A percentile compares a stretch with the other conserved stretches of the same genome.
Conservation (phyloP, 179 eudicot species). For the Silene noctiflora region DNA sequence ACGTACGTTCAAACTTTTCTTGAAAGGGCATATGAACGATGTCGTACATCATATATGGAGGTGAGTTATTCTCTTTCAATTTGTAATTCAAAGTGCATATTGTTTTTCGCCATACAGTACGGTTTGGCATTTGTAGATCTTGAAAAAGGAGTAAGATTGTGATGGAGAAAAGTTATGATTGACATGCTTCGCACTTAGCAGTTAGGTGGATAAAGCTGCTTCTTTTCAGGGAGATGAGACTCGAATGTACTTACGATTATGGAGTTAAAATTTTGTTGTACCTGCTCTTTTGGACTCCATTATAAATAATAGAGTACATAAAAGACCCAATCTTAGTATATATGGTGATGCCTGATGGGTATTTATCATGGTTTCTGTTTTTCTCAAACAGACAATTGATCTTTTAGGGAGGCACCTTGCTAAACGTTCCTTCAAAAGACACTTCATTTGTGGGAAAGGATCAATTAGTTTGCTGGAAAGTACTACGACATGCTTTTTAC, state of each 20-base stretch:
- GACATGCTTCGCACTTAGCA: background rate
- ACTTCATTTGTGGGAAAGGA: background rate
- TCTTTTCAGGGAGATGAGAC: background rate
- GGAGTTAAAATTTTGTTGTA: background rate
- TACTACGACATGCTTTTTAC: background rate
- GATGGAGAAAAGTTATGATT: background rate
- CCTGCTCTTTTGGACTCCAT: background rate
- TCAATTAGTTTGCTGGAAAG: background rate
- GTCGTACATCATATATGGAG: constrained; percentile 98
- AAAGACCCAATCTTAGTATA: background rate
- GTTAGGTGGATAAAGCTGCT: background rate
- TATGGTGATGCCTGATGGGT: background rate
- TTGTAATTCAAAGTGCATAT: background rate
- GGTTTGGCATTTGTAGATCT: background rate
- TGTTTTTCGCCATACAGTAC: background rate
- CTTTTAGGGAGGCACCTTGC: background rate
- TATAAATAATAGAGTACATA: background rate
- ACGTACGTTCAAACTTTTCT: constrained; percentile 89
- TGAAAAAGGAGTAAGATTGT: background rate
- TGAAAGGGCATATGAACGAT: constrained; percentile 97
- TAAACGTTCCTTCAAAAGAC: background rate
- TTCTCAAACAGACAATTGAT: background rate
- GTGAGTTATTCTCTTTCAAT: constrained; percentile 31
- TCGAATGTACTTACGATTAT: background rate
- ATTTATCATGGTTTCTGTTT: background rate